These are phyloP conservation scores for Petasospora rhodanensis DNA, from an alignment of 1,139 yeast genomes.

Conservation along the genomic window DNA sequence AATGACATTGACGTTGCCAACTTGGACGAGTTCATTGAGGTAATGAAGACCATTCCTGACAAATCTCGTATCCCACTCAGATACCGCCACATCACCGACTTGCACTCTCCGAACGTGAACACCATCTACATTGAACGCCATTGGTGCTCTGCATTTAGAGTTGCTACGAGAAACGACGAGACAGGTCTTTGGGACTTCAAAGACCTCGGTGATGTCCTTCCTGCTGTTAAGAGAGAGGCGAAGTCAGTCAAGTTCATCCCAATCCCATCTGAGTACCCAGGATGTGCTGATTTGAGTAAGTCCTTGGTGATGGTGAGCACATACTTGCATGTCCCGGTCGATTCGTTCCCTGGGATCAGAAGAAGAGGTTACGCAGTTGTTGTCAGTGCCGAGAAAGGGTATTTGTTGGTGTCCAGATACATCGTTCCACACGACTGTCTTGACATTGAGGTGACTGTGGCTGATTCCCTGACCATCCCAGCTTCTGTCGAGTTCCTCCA, in stretches of 20 bases:
- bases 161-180: conserved; percentile 71
- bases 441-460: conserved; percentile 74
- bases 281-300: conserved; percentile 50
- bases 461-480: conserved; percentile 80
- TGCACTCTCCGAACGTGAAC: conserved; percentile 64
- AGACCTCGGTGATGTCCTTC: conserved; percentile 61
- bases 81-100: conserved; percentile 76
- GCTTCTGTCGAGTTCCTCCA: conserved; percentile 81
- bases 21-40: conserved; percentile 70
- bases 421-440: conserved; percentile 82
- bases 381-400: conserved; percentile 75
- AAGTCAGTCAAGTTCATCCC: conserved; percentile 69
- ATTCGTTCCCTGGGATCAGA: conserved; percentile 62
- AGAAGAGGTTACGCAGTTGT: conserved; percentile 73
- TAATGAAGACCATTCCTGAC: conserved; percentile 76
- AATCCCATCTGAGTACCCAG: conserved; percentile 55
- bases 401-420: conserved; percentile 72
- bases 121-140: conserved; percentile 76
- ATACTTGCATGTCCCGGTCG: conserved; percentile 64
- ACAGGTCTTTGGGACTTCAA: conserved; percentile 89
- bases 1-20: conserved; percentile 73
- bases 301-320: conserved; percentile 69
- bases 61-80: conserved; percentile 64
- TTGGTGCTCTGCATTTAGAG: conserved; percentile 70
- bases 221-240: conserved; percentile 46